Evolutionary conservation across 1,284 basidiomycete species (phyloP).

Genomic region (Ganoderma leucocontextum): DNA sequence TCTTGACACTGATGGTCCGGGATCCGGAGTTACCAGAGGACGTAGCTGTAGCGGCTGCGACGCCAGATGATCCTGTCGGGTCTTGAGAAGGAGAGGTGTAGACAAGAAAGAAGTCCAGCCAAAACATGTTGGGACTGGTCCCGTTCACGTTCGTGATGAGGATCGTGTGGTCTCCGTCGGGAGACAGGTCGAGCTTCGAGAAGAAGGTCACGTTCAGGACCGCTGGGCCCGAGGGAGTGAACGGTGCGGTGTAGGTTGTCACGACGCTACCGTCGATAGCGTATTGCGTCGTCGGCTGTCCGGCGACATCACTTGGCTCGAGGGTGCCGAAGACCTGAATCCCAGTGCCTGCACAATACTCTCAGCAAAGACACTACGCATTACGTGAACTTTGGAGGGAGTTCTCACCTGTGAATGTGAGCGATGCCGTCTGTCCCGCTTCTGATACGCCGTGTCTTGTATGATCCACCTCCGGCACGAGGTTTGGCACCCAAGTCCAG

Average conservation of each 20-base stretch:
- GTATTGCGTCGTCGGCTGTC: slow-evolving; percentile 27
- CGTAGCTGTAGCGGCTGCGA: background rate
- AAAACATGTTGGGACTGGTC: slow-evolving; percentile 30
- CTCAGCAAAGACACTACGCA: background rate
- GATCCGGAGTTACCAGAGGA: background rate
- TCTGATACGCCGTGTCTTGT: slow-evolving; percentile 25
- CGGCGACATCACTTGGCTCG: slow-evolving; percentile 15
- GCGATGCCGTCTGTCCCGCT: slow-evolving; percentile 9
- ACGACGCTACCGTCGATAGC: slow-evolving; percentile 20
- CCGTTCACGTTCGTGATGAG: slow-evolving; percentile 36
- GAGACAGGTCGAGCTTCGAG: slow-evolving; percentile 19
- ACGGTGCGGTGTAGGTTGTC: slow-evolving; percentile 24
- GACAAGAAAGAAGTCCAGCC: slow-evolving; percentile 34
- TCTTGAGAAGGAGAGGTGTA: background rate
- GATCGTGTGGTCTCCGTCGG: slow-evolving; percentile 18
- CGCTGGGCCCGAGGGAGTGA: slow-evolving; percentile 16
- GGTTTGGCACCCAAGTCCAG: slow-evolving; percentile 27
- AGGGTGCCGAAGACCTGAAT: slow-evolving; percentile 25
- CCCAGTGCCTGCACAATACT: slow-evolving; percentile 17
- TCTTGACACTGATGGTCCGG: background rate
- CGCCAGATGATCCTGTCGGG: background rate
- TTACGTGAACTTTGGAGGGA: background rate
- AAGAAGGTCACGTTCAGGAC: slow-evolving; percentile 30
- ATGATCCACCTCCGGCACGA: slow-evolving; percentile 24
- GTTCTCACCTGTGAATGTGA: slow-evolving; percentile 26